phyloP scores from a whole-genome alignment of 2,329 filamentous ascomycete genomes.

The Setomelanomma holmii region DNA sequence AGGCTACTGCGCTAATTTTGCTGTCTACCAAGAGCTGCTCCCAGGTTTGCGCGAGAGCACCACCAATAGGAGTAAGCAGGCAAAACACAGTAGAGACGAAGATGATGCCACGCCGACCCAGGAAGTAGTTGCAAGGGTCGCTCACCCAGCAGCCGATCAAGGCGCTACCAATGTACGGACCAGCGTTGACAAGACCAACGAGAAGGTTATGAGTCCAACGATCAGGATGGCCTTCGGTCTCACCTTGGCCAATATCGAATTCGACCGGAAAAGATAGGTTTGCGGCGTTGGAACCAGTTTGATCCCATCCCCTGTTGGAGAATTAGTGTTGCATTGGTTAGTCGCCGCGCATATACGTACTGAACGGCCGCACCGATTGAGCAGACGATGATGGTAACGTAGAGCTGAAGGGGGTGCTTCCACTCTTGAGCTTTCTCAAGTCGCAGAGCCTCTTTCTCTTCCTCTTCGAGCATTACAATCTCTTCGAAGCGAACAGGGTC shows the following conservation, averaged over 20 bases:
- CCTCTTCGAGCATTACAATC: constrained; percentile 66
- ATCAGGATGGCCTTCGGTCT: constrained; percentile 18
- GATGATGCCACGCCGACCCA: constrained; percentile 36
- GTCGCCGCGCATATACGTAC: too few relatives aligned
- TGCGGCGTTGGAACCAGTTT: constrained; percentile 60
- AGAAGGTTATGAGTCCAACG: constrained; percentile 23
- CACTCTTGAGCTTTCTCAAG: constrained; percentile 71
- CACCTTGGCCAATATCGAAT: constrained; percentile 54
- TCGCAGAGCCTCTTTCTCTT: constrained; percentile 65
- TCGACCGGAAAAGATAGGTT: constrained; percentile 65
- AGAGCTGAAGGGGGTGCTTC: constrained; percentile 62
- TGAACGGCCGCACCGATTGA: constrained; percentile 70
- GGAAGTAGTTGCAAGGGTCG: constrained; percentile 38
- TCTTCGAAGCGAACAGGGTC: constrained; percentile 68
- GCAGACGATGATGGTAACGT: constrained; percentile 70
- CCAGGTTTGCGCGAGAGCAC: constrained; percentile 30
- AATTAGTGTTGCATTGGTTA: too few relatives aligned
- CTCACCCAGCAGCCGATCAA: constrained; percentile 37
- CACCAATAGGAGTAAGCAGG: constrained; percentile 32
- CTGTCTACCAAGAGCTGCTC: constrained; percentile 22
- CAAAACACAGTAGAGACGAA: constrained; percentile 37
- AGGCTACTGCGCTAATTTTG: too few relatives aligned
- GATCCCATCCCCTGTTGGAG: constrained; percentile 62
- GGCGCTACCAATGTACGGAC: constrained; percentile 38
- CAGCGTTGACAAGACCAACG: constrained; percentile 27